phyloP scores from a whole-genome alignment of 73 alveolate genomes.

The Urostyla sp. region DNA sequence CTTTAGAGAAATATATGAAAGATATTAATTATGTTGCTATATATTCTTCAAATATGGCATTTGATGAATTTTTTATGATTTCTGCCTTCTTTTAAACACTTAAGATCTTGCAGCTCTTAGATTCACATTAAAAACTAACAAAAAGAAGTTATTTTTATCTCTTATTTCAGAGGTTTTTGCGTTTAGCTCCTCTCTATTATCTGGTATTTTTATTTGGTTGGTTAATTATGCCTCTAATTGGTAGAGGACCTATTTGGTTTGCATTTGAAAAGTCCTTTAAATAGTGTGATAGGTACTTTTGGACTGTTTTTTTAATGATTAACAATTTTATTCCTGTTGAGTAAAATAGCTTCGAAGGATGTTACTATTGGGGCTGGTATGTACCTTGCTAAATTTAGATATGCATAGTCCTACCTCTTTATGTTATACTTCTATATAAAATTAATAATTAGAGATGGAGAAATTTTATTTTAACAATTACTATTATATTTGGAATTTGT shows the following conservation, averaged over 20 bases:
- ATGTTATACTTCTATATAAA: neutral
- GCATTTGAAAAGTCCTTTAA: slow-evolving; percentile 26
- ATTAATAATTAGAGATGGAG: neutral
- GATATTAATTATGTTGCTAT: slow-evolving; percentile 27
- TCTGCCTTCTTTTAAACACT: slow-evolving; percentile 22
- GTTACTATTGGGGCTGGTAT: slow-evolving; percentile 58
- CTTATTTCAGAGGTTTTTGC: neutral
- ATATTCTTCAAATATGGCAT: slow-evolving; percentile 37
- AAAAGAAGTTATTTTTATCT: neutral
- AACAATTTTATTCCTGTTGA: slow-evolving; percentile 23
- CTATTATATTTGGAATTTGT: slow-evolving; percentile 13
- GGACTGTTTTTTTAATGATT: slow-evolving; percentile 53
- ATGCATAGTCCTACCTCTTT: neutral
- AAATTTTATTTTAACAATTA: neutral
- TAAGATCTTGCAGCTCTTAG: neutral
- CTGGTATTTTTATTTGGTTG: slow-evolving; percentile 52
- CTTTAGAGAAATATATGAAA: slow-evolving; percentile 22
- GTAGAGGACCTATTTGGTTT: slow-evolving; percentile 44
- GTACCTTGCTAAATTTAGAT: slow-evolving; percentile 42
- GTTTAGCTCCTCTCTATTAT: slow-evolving; percentile 50
- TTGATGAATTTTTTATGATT: slow-evolving; percentile 53
- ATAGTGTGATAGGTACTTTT: slow-evolving; percentile 24
- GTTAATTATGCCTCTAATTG: slow-evolving; percentile 31
- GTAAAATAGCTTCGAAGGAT: slow-evolving; percentile 29
- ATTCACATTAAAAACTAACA: neutral